A percentile compares a stretch with the other conserved stretches of the same genome.
These are phyloP conservation scores for Cystofilobasidium ferigula DNA, from an alignment of 768 basidiomycete species.

Conservation along the genomic window DNA sequence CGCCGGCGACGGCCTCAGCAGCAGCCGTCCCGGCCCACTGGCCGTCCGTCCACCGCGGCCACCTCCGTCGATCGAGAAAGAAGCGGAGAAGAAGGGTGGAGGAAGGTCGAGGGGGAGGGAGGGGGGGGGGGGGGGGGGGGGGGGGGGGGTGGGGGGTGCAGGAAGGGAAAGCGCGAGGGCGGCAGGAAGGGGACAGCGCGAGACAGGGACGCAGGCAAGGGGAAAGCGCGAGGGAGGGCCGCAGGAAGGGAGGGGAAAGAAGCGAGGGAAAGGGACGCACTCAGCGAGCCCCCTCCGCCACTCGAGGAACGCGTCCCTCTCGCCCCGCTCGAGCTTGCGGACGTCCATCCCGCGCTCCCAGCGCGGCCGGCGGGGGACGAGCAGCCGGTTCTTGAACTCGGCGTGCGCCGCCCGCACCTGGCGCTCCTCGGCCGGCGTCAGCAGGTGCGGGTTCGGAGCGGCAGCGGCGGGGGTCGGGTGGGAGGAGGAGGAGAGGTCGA, in stretches of 20 bases:
- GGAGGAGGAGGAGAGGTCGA: background rate
- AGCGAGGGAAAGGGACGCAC: conserved; percentile 45
- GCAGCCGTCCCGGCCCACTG: no score
- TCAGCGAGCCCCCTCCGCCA: conserved; percentile 87
- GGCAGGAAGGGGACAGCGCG: background rate
- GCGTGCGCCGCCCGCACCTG: conserved; percentile 61
- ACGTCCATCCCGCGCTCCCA: conserved; percentile 76
- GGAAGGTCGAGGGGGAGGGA: no score
- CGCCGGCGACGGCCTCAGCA: no score
- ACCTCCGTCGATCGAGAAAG: no score
- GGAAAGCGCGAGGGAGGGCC: no score
- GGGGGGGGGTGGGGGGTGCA: no score
- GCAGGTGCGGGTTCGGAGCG: conserved; percentile 63
- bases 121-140: no score
- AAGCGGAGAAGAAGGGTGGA: no score
- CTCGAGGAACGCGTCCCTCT: conserved; percentile 78
- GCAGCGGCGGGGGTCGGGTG: conserved; percentile 28
- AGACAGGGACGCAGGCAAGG: background rate
- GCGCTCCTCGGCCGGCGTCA: conserved; percentile 69
- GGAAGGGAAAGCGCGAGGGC: background rate
- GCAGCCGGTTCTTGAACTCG: conserved; percentile 60
- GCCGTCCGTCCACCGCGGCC: no score
- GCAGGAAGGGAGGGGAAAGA: no score
- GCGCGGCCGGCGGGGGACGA: conserved; percentile 77
- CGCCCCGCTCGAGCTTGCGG: conserved; percentile 70